Evolutionary conservation across 2,329 filamentous ascomycete species (phyloP).

Genomic region (Rhynchosporium agropyri): DNA sequence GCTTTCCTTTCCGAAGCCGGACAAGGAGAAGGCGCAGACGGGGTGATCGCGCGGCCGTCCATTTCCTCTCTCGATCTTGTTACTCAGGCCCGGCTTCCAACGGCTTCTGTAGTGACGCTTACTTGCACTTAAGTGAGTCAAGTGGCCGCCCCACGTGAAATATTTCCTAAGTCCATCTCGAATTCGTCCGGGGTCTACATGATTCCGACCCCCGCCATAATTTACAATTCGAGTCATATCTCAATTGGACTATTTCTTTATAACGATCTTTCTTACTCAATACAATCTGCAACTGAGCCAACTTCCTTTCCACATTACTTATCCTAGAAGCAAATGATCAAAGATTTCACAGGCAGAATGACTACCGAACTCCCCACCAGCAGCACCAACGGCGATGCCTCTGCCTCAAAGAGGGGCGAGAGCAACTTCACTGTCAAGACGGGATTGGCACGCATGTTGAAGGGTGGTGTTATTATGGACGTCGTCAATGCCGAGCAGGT

Average conservation of each 20-base stretch:
- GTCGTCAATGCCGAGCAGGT: constrained; percentile 88
- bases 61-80: background rate
- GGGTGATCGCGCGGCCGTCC: constrained; percentile 6
- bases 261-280: background rate
- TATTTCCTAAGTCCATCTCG: constrained; percentile 5
- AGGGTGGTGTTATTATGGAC: constrained; percentile 99
- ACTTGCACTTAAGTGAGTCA: constrained; percentile 12
- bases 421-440: constrained; percentile 84
- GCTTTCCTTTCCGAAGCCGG: constrained; percentile 4
- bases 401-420: constrained; percentile 32
- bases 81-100: constrained; percentile 5
- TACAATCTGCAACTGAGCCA: background rate
- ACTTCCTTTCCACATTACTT: background rate
- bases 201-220: constrained; percentile 10
- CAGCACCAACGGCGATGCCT: constrained; percentile 35
- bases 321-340: constrained; percentile 29
- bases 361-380: constrained; percentile 49
- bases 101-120: constrained; percentile 13
- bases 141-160: constrained; percentile 12
- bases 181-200: background rate
- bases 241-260: background rate
- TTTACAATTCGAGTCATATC: constrained; percentile 10
- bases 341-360: constrained; percentile 37
- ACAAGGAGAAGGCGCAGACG: background rate
- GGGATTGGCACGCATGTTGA: constrained; percentile 95